Percentiles rank a stretch among this genome's conserved stretches.
These are phyloP conservation scores for Mallotus nudiflorus DNA, from an alignment of 345 rosid genomes.

Conservation along the genomic window DNA sequence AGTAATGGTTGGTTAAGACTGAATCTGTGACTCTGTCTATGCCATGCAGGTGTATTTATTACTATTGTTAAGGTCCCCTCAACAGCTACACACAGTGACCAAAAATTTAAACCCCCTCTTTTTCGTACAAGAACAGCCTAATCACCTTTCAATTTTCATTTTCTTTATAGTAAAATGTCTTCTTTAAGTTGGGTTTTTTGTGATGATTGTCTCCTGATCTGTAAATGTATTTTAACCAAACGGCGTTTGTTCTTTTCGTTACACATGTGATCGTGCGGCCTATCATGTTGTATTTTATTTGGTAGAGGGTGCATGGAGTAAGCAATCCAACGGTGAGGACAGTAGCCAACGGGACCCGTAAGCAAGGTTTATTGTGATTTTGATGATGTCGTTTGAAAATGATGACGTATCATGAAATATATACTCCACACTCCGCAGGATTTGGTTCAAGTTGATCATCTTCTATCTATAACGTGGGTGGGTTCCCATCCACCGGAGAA, in stretches of 20 bases:
- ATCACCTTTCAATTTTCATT: too few relatives aligned
- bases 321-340: constrained; percentile 1
- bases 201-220: constrained; percentile 10
- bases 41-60: constrained; percentile 28
- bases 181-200: too few relatives aligned
- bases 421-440: not conserved
- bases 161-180: too few relatives aligned
- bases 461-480: too few relatives aligned
- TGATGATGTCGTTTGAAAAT: too few relatives aligned
- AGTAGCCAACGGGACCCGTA: not conserved
- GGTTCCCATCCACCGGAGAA: not conserved
- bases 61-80: constrained; percentile 7
- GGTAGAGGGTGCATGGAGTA: not conserved
- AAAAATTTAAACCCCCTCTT: constrained; percentile 17
- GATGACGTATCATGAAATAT: too few relatives aligned
- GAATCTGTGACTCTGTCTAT: not conserved
- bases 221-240: not conserved
- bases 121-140: too few relatives aligned
- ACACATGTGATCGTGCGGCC: not conserved
- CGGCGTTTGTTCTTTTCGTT: not conserved
- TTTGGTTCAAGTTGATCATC: too few relatives aligned
- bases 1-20: not conserved
- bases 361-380: not conserved
- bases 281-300: not conserved
- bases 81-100: not conserved